Percentiles rank a stretch among this genome's conserved stretches.
Conservation (phyloP, 768 basidiomycete genomes). For the Cantharellus cinnabarinus region DNA sequence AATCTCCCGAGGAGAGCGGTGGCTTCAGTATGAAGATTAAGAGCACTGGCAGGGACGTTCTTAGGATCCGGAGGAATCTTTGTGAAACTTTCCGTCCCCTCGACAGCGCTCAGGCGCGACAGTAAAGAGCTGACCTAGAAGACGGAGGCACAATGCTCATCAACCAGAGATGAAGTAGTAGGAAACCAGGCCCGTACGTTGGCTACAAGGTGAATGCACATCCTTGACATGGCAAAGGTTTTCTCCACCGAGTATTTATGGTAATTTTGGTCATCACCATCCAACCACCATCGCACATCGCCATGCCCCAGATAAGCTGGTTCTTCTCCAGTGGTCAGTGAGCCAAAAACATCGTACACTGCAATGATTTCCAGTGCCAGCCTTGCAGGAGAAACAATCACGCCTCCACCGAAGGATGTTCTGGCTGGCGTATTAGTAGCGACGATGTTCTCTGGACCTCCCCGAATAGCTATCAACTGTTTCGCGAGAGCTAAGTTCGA, state of each 20-base stretch:
- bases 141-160: neutral
- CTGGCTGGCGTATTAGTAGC: slow-evolving; percentile 11
- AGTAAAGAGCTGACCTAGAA: neutral
- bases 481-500: slow-evolving; percentile 22
- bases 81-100: neutral
- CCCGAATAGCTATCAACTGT: slow-evolving; percentile 22
- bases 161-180: neutral
- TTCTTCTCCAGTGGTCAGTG: slow-evolving; percentile 19
- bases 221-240: slow-evolving; percentile 23
- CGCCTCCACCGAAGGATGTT: slow-evolving; percentile 11
- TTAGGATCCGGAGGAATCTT: neutral
- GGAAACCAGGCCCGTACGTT: slow-evolving; percentile 9
- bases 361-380: slow-evolving; percentile 25
- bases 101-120: neutral
- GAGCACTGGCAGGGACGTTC: neutral
- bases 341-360: slow-evolving; percentile 25
- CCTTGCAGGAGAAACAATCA: slow-evolving; percentile 16
- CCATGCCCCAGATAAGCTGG: slow-evolving; percentile 18
- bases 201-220: slow-evolving; percentile 14
- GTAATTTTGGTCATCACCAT: slow-evolving; percentile 16
- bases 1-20: slow-evolving; percentile 13
- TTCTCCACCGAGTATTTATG: slow-evolving; percentile 25
- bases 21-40: slow-evolving; percentile 6
- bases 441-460: slow-evolving; percentile 22
- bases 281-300: slow-evolving; percentile 23